Percentiles rank a stretch among this genome's conserved stretches.
Conservation (phyloP, 495 filamentous ascomycete species). For the Penicillium angulare region DNA sequence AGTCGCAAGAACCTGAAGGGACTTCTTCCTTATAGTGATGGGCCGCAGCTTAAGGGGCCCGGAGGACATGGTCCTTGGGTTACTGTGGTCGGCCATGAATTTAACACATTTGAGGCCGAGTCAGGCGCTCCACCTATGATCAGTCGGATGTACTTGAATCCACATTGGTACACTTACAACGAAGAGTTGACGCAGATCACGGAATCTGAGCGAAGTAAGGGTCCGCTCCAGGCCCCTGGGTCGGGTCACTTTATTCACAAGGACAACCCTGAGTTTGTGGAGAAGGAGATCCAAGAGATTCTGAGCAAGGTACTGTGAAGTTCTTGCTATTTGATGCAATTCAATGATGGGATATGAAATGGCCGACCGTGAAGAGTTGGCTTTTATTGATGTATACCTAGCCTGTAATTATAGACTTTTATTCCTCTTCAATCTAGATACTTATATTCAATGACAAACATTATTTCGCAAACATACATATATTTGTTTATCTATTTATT, state of each 20-base stretch:
- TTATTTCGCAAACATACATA: no score
- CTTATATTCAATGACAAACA: no score
- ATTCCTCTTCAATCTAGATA: no score
- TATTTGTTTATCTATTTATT: no score
- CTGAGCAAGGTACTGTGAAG: not conserved
- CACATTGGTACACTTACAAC: not conserved
- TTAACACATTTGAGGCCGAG: not conserved
- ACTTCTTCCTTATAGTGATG: not conserved
- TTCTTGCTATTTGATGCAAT: no score
- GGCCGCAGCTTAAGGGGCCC: not conserved
- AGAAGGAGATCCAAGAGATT: not conserved
- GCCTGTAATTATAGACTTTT: no score
- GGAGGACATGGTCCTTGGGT: not conserved
- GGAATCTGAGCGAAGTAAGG: not conserved
- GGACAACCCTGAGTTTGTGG: not conserved
- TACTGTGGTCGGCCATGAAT: not conserved
- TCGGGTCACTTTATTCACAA: not conserved
- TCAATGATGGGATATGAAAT: no score
- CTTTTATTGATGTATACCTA: no score
- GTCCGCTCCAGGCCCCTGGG: not conserved
- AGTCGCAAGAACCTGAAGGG: not conserved
- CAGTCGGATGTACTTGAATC: not conserved
- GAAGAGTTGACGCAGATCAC: not conserved
- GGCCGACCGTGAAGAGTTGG: no score
- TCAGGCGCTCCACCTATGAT: not conserved